Percentiles rank a stretch among this genome's conserved stretches.
Conservation (phyloP, 2,329 filamentous ascomycete genomes). For the Colletotrichum caudatum region DNA sequence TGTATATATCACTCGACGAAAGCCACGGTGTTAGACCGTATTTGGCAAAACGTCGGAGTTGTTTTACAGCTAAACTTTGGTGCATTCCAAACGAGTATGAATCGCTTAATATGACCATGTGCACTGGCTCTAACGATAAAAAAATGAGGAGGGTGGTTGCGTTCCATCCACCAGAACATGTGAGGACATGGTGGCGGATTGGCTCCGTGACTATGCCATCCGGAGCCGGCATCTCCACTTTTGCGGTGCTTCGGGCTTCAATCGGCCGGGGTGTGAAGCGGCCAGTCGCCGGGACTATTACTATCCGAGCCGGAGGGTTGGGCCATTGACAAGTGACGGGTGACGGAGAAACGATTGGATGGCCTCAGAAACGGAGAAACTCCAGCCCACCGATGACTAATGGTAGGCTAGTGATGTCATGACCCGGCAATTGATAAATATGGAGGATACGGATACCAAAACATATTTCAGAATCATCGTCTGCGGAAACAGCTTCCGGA, state of each 20-base stretch:
- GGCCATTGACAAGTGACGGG: not conserved
- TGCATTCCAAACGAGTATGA: not conserved
- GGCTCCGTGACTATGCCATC: not conserved
- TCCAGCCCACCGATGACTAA: constrained; percentile 6
- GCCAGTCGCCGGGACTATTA: not conserved
- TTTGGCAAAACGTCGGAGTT: too few species aligned
- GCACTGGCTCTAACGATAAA: not conserved
- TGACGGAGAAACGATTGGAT: not conserved
- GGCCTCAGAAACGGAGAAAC: not conserved
- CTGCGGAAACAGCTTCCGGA: not conserved
- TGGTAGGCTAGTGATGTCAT: constrained; percentile 11
- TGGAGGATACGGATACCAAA: not conserved
- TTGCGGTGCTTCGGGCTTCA: not conserved
- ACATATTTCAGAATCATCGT: not conserved
- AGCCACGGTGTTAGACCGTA: too few species aligned
- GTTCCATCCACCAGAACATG: not conserved
- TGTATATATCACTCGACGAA: constrained; percentile 15
- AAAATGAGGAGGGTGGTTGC: not conserved
- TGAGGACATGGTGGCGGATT: not conserved
- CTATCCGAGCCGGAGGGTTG: not conserved
- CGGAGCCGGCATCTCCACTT: not conserved
- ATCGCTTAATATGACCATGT: not conserved
- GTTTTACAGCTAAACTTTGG: accelerated
- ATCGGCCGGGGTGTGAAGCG: not conserved
- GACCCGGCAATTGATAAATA: not conserved